Evolutionary conservation across 1,284 basidiomycete genomes (phyloP).

Genomic region (Athelia psychrophila): DNA sequence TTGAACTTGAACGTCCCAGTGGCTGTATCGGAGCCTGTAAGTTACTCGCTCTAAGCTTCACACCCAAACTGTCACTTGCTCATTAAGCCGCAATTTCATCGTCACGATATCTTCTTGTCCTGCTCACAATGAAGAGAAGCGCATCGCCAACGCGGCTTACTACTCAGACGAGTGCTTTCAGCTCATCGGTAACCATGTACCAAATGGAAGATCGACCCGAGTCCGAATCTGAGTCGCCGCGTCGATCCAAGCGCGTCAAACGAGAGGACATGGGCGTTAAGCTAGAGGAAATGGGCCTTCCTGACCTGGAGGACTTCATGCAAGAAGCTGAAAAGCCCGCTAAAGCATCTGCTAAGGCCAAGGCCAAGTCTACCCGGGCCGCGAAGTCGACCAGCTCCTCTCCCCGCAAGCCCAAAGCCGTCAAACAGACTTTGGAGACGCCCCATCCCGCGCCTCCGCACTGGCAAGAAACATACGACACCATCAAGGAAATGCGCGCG

Average conservation of each 20-base stretch:
- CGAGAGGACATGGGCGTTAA: too few species aligned
- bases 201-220: constrained; percentile 19
- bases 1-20: too few species aligned
- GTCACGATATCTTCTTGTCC: too few species aligned
- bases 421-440: constrained; percentile 53
- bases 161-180: constrained; percentile 38
- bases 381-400: constrained; percentile 19
- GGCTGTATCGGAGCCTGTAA: too few species aligned
- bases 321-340: neutral
- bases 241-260: constrained; percentile 32
- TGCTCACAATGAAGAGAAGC: constrained; percentile 3
- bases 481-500: constrained; percentile 78
- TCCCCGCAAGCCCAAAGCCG: constrained; percentile 34
- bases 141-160: constrained; percentile 16
- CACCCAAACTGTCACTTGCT: too few species aligned
- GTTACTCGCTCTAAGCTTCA: too few species aligned
- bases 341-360: neutral
- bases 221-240: constrained; percentile 17
- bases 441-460: constrained; percentile 73
- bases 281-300: constrained; percentile 20
- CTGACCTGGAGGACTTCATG: constrained; percentile 18
- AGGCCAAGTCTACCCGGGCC: constrained; percentile 18
- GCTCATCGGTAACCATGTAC: constrained; percentile 44
- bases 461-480: constrained; percentile 76
- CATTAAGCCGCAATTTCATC: too few species aligned